phyloP scores from a whole-genome alignment of 306 rosid species.

The Gastrolobium villosum region DNA sequence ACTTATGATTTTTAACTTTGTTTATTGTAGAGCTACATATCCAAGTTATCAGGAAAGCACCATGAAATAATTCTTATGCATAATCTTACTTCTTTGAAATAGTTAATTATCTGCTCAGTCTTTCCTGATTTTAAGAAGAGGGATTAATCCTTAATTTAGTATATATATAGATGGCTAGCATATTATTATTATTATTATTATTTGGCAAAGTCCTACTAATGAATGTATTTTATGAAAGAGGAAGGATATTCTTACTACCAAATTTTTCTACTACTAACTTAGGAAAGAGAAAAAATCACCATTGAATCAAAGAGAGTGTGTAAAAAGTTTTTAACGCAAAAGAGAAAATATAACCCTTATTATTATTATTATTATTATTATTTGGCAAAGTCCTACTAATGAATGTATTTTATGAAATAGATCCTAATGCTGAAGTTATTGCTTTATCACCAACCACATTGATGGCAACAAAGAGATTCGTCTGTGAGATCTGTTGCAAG shows the following conservation, averaged over 20 bases:
- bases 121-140: not conserved
- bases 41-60: not conserved
- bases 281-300: too few relatives aligned
- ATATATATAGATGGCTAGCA: not conserved
- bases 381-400: too few relatives aligned
- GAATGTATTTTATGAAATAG: conserved; percentile 43
- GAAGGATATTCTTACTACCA: too few relatives aligned
- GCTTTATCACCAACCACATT: conserved; percentile 88
- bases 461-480: conserved; percentile 94
- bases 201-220: conserved; percentile 30
- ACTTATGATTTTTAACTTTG: not conserved
- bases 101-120: not conserved
- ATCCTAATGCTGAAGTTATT: conserved; percentile 92
- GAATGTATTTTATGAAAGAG: conserved; percentile 31
- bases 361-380: too few relatives aligned
- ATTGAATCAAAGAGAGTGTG: too few relatives aligned
- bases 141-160: not conserved
- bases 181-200: conserved; percentile 29
- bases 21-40: not conserved
- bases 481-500: conserved; percentile 95
- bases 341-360: too few relatives aligned
- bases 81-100: not conserved
- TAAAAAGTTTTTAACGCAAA: too few relatives aligned
- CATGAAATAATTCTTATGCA: not conserved
- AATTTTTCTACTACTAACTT: too few relatives aligned